Evolutionary conservation across 2,329 filamentous ascomycete species (phyloP).

Genomic region (Diaporthe helianthi): DNA sequence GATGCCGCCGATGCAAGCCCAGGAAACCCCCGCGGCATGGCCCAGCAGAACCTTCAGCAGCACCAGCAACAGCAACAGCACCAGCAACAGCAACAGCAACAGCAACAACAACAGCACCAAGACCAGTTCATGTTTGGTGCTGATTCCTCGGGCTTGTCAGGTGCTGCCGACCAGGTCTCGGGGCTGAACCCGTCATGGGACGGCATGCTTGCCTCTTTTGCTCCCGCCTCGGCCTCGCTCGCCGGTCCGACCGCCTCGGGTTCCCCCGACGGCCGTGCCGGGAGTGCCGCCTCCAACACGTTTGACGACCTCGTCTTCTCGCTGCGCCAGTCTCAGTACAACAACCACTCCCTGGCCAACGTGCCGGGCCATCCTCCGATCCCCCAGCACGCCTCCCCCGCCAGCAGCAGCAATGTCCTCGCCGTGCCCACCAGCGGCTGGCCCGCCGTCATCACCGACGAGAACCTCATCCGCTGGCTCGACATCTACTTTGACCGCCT

Average conservation of each 20-base stretch:
- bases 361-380: conserved; percentile 19
- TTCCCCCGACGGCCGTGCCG: conserved; percentile 14
- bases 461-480: conserved; percentile 31
- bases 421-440: conserved; percentile 17
- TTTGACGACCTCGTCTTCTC: conserved; percentile 26
- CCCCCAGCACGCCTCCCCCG: conserved; percentile 15
- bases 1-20: conserved; percentile 10
- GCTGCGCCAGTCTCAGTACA: conserved; percentile 13
- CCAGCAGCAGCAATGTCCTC: conserved; percentile 26
- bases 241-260: background rate
- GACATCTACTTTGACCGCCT: conserved; percentile 31
- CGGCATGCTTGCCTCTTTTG: conserved; percentile 24
- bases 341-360: conserved; percentile 15
- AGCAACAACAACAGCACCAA: background rate
- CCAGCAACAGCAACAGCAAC: conserved; percentile 23
- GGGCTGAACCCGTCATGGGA: conserved; percentile 25
- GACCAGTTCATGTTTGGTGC: conserved; percentile 23
- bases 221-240: conserved; percentile 22
- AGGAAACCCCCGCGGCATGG: background rate
- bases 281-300: conserved; percentile 16
- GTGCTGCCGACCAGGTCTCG: conserved; percentile 20
- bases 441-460: conserved; percentile 28
- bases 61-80: conserved; percentile 22
- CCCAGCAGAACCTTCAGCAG: conserved; percentile 10
- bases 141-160: conserved; percentile 13